Percentiles rank a stretch among this genome's conserved stretches.
phyloP scores from a whole-genome alignment of 495 filamentous ascomycete genomes.

The Delitschia confertaspora region DNA sequence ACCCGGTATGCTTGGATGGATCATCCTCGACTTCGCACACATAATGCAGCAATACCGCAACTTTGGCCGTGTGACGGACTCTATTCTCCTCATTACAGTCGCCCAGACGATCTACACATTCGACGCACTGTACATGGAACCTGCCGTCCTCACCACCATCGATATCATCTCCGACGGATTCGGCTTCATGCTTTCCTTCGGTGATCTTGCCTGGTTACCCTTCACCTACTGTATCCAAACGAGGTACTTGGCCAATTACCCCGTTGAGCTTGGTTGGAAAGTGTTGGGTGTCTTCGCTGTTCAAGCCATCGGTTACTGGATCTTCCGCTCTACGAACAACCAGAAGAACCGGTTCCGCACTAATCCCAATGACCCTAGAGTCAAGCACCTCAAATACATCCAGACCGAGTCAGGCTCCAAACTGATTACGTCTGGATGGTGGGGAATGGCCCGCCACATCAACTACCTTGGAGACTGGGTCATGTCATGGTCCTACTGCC shows the following conservation, averaged over 20 bases:
- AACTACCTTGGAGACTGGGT: slow-evolving; percentile 98
- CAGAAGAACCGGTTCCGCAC: slow-evolving; percentile 93
- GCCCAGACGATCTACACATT: slow-evolving; percentile 81
- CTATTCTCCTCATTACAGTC: slow-evolving; percentile 68
- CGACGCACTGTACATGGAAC: slow-evolving; percentile 83
- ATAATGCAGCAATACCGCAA: slow-evolving; percentile 78
- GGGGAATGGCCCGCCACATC: slow-evolving; percentile 86
- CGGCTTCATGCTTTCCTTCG: slow-evolving; percentile 93
- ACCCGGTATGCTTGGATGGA: slow-evolving; percentile 85
- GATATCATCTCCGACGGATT: slow-evolving; percentile 94
- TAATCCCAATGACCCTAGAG: slow-evolving; percentile 70
- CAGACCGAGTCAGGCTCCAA: slow-evolving; percentile 74
- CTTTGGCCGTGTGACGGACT: slow-evolving; percentile 76
- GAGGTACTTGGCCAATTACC: slow-evolving; percentile 80
- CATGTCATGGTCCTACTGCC: slow-evolving; percentile 82
- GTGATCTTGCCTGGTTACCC: slow-evolving; percentile 88
- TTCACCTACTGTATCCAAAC: slow-evolving; percentile 81
- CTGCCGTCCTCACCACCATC: slow-evolving; percentile 88
- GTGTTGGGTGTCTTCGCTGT: slow-evolving; percentile 54
- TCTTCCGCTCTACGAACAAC: slow-evolving; percentile 86
- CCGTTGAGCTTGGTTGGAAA: slow-evolving; percentile 58
- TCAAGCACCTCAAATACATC: slow-evolving; percentile 78
- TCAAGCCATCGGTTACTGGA: slow-evolving; percentile 62
- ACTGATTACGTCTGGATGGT: slow-evolving; percentile 85
- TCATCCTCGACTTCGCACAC: slow-evolving; percentile 76